Evolutionary conservation across 179 eudicot species (phyloP), one percentile per base, ranked within the genome.

Genomic region (Carnegiea gigantea): DNA sequence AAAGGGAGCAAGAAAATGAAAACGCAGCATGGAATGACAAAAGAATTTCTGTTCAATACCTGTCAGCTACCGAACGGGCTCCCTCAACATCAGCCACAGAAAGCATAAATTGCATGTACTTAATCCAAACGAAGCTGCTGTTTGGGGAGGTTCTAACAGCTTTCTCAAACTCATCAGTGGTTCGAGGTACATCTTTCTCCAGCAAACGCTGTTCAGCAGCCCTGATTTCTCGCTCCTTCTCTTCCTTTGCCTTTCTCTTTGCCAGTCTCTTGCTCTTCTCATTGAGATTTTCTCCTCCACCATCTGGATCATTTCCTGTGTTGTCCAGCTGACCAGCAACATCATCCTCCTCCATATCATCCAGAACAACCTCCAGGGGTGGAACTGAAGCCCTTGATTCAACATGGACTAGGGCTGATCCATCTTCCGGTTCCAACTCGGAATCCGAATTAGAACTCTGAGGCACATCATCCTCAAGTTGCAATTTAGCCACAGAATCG

Each of bases 121-220:
- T 90, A 78, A 94, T 88, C 98, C 99, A 94, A 59, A 94, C 84
- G 83, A 90, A 94, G 84, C 99, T 94, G 90, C 90, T 92, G 78
- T 95, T 92, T 23, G 95, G 99, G 81, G 94, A 95, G 84, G 86
- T 94, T 84, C 98, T 87, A 82, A 94, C 87, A 64, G 90, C 84
- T 81, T 90, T 95, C 90, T 95, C 99, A 83, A 89, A 95, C 81
- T 95, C 99, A 81, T 95, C 94, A 33, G 88, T 88, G 83, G 87
- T 92, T 83, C 87, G 88, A 4, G 99, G 99, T 26, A 81, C 81
- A 79, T 89, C 97, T 79, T 86, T 88, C 83, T 90, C 92, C 15
- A 92, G 84, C 49, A 91, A 87, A 80, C 97, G 97, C 82, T 92
- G 90, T 80, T 95, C 99, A 76, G 98, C 99, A 87, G 92, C 98